Percentiles rank a stretch among this genome's conserved stretches.
phyloP scores from a whole-genome alignment of 192 early-diverging fungal species.

The Paraglomus occultum region DNA sequence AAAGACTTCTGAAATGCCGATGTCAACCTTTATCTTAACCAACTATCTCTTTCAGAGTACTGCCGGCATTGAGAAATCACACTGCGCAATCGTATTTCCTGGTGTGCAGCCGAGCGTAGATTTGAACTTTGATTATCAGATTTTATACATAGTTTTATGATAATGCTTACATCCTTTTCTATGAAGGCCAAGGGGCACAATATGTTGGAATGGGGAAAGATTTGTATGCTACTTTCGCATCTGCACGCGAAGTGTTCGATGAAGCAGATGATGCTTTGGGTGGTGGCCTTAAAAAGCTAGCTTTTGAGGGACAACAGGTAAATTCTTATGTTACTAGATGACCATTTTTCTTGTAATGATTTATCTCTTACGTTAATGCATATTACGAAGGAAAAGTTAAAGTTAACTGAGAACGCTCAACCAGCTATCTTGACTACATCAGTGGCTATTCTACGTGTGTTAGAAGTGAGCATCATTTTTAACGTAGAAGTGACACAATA shows the following conservation, averaged over 20 bases:
- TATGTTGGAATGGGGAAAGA: conserved; percentile 93
- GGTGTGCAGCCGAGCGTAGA: background rate
- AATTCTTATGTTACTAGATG: background rate
- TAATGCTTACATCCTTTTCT: background rate
- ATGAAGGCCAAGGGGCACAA: conserved; percentile 74
- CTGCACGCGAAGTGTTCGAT: conserved; percentile 80
- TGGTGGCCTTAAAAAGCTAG: conserved; percentile 65
- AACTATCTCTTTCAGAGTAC: background rate
- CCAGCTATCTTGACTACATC: conserved; percentile 92
- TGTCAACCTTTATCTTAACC: background rate
- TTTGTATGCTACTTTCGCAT: conserved; percentile 70
- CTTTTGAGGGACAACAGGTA: conserved; percentile 85
- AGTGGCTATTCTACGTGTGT: conserved; percentile 77
- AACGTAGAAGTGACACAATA: background rate
- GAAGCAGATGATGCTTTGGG: conserved; percentile 87
- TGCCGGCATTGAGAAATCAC: conserved; percentile 16
- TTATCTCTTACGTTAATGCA: background rate
- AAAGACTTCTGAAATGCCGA: background rate
- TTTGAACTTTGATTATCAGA: background rate
- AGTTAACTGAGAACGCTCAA: conserved; percentile 75
- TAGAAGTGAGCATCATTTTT: conserved; percentile 53
- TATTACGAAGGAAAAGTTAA: conserved; percentile 48
- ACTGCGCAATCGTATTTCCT: conserved; percentile 26
- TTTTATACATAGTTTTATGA: background rate
- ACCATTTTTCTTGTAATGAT: background rate